Conservation (phyloP, 2,329 filamentous ascomycete species). For the Epichloe brachyelytri region DNA sequence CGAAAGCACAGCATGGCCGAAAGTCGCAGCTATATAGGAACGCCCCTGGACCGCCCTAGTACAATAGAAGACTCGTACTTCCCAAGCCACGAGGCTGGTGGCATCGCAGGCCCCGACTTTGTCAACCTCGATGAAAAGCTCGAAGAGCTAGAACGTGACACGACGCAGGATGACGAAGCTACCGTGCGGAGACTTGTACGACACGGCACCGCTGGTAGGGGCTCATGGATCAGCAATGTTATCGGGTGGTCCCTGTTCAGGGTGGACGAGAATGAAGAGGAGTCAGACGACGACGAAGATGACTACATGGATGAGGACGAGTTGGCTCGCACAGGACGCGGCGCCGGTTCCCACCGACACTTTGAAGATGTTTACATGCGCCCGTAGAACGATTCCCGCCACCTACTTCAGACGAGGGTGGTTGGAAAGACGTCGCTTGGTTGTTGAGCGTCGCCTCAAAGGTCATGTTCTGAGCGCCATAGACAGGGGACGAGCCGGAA, state of each 20-base stretch:
- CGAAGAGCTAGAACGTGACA: conserved; percentile 39
- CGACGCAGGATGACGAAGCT: conserved; percentile 43
- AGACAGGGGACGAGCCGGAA: too few species aligned
- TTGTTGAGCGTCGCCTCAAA: conserved; percentile 51
- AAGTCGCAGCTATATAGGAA: conserved; percentile 26
- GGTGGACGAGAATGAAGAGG: conserved; percentile 46
- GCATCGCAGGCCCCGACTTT: conserved; percentile 45
- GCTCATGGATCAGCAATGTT: conserved; percentile 46
- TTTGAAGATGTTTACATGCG: conserved; percentile 28
- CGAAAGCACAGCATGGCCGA: conserved; percentile 22
- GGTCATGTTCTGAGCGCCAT: conserved; percentile 35
- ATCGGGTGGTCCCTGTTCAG: conserved; percentile 50
- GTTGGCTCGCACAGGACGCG: conserved; percentile 16
- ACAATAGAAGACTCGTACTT: conserved; percentile 33
- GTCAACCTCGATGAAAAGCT: conserved; percentile 48
- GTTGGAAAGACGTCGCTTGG: conserved; percentile 58
- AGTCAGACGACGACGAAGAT: conserved; percentile 29
- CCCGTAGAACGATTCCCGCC: conserved; percentile 34
- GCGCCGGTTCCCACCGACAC: conserved; percentile 22
- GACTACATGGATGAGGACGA: conserved; percentile 15
- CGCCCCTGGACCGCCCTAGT: conserved; percentile 27
- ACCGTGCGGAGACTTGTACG: conserved; percentile 44
- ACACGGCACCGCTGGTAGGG: conserved; percentile 36
- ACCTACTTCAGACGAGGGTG: conserved; percentile 40
- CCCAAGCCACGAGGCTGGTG: conserved; percentile 20